Conservation (phyloP, 106 monocot genomes). For the Narthecium ossifragum region DNA sequence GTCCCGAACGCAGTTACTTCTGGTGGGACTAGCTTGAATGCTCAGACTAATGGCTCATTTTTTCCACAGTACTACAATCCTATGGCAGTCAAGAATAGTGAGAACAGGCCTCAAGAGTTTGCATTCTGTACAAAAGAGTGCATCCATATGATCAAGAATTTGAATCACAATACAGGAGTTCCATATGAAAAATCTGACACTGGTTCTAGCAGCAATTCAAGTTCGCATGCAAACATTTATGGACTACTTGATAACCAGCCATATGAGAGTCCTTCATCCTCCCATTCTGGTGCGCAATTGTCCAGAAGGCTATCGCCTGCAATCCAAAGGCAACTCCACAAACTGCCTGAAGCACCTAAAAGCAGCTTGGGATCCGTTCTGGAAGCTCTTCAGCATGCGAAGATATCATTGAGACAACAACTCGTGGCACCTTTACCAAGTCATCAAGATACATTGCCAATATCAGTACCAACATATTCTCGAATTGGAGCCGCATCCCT, state of each 20-base stretch:
- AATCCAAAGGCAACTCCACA: conserved; percentile 7
- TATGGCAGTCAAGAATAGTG: neutral
- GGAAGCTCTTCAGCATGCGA: conserved; percentile 57
- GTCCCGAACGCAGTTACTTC: neutral
- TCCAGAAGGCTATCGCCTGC: conserved; percentile 6
- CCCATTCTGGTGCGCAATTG: conserved; percentile 1
- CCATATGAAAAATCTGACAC: conserved; percentile 8
- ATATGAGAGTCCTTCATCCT: conserved; percentile 4
- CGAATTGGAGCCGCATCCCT: neutral
- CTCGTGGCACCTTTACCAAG: conserved; percentile 11
- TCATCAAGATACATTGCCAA: conserved; percentile 13
- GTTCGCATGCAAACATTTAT: neutral
- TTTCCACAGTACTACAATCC: conserved; percentile 1
- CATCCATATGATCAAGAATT: neutral
- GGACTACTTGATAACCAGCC: neutral
- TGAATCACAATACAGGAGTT: neutral
- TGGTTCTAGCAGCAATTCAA: conserved; percentile 13
- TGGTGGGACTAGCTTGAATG: neutral
- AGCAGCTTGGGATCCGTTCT: conserved; percentile 32
- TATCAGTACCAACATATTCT: conserved; percentile 10
- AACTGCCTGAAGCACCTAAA: neutral
- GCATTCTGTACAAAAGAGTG: conserved; percentile 4
- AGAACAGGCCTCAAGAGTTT: conserved; percentile 2
- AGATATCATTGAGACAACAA: conserved; percentile 42
- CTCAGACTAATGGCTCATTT: neutral